Base-by-base conservation (phyloP, 2,329 filamentous ascomycete species). In the Phyllosticta citrichinensis region DNA sequence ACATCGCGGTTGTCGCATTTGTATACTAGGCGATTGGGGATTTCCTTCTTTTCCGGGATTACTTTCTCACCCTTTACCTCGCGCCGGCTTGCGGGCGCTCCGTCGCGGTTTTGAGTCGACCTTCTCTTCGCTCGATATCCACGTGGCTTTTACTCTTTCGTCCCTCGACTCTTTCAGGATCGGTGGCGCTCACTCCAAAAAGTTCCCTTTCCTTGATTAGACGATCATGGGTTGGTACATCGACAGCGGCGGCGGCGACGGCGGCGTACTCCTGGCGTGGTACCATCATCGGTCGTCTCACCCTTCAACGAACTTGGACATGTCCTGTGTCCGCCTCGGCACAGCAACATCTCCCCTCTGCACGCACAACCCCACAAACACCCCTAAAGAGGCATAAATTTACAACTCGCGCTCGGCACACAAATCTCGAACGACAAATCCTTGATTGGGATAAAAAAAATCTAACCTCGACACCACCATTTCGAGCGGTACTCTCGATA, bases 151-250 rank as follows among this genome's bases (percentile, higher is more conserved):
- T 24, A 33, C 19, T 57, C 52, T 30, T 53, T 52, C 56, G 47
- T 58, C 60, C 51, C 51, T 51, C n/a, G 47, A 52, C 19, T 50
- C 50, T 27, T 56, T 55, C 56, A 61, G 50, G 59, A 57, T 55
- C 22, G 59, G 53, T 27, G 54, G 59, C 50, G 58, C 55, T 54
- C 53, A 51, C 51, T 60, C 19, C 40, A 60, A 60, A 60, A 60
- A 60, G 58, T 60, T 60, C 58, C 52, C 58, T 47, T 60, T 60
- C 58, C 52, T 60, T 60, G 58, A 60, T 55, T 60, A 60, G 58
- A 60, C 52, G 58, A 20, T 55, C 53, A 52, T 56, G 52, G 58
- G 53, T 56, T 56, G 58, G 58, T 54, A 56, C 54, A 60, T 56
- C 53, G 58, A 55, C 56, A 22, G 27, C 52, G 27, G 27, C 27